phyloP scores from a whole-genome alignment of 164 flowering plant species.

The Chloranthus sessilifolius region DNA sequence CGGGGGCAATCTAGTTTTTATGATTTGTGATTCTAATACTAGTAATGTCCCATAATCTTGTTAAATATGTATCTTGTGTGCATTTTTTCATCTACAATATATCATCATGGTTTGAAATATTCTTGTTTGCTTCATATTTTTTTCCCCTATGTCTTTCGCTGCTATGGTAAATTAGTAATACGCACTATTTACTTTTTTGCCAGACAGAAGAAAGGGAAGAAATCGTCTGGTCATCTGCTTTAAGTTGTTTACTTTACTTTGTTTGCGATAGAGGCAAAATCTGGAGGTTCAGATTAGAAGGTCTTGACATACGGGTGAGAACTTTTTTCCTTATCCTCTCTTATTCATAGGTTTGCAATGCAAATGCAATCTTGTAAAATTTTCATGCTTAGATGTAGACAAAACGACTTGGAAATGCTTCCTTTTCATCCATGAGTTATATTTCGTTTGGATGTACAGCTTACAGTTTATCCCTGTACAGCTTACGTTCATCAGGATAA shows the following conservation, averaged over 20 bases:
- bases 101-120: too few relatives aligned
- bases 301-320: conserved; percentile 97
- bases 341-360: neutral
- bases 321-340: neutral
- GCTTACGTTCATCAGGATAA: too few relatives aligned
- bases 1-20: too few relatives aligned
- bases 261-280: conserved; percentile 87
- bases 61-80: too few relatives aligned
- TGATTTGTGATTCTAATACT: too few relatives aligned
- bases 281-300: conserved; percentile 61
- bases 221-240: conserved; percentile 89
- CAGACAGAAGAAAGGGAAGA: conserved; percentile 94
- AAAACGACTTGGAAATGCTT: neutral
- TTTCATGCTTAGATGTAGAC: neutral
- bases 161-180: too few relatives aligned
- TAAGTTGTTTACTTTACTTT: conserved; percentile 92
- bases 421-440: neutral
- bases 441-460: neutral
- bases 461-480: too few relatives aligned
- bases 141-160: too few relatives aligned
- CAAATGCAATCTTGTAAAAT: neutral
- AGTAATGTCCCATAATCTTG: too few relatives aligned
- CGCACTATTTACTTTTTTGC: conserved; percentile 3
- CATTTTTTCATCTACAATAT: too few relatives aligned
- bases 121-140: too few relatives aligned